Conservation (phyloP, 2,329 filamentous ascomycete species). For the Fusarium solani-melongenae region DNA sequence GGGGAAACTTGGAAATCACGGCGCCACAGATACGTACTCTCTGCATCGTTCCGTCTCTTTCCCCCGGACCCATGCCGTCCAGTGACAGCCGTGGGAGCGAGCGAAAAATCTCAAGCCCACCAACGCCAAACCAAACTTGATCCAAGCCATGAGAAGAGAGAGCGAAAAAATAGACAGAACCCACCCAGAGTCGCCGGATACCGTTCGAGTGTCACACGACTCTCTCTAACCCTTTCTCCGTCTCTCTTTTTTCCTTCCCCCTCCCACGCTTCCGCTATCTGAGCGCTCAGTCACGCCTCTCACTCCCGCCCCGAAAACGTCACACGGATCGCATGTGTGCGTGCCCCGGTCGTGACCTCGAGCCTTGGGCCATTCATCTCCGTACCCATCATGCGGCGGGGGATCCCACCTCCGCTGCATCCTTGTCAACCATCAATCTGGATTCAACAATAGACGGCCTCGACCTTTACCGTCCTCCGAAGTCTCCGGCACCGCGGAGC, state of each 20-base stretch:
- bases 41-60: not conserved
- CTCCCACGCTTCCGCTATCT: slow-evolving; percentile 11
- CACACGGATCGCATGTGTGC: slow-evolving; percentile 40
- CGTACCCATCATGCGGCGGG: slow-evolving; percentile 64
- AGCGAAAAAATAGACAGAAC: slow-evolving; percentile 16
- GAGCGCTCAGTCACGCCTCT: slow-evolving; percentile 20
- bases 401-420: slow-evolving; percentile 67
- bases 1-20: not conserved
- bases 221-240: slow-evolving; percentile 4
- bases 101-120: slow-evolving; percentile 33
- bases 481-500: slow-evolving; percentile 37
- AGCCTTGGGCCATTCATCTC: slow-evolving; percentile 37
- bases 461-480: slow-evolving; percentile 34
- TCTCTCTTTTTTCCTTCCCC: not conserved
- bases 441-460: slow-evolving; percentile 64
- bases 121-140: slow-evolving; percentile 31
- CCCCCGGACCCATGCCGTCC: slow-evolving; percentile 5
- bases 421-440: slow-evolving; percentile 62
- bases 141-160: slow-evolving; percentile 7
- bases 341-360: slow-evolving; percentile 35
- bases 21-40: slow-evolving; percentile 37
- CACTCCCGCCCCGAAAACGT: slow-evolving; percentile 5
- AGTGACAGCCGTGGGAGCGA: not conserved
- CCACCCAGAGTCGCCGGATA: slow-evolving; percentile 15
- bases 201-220: slow-evolving; percentile 39